These are phyloP conservation scores for Boletales sp. DNA, from an alignment of 768 basidiomycete species.

Conservation along the genomic window DNA sequence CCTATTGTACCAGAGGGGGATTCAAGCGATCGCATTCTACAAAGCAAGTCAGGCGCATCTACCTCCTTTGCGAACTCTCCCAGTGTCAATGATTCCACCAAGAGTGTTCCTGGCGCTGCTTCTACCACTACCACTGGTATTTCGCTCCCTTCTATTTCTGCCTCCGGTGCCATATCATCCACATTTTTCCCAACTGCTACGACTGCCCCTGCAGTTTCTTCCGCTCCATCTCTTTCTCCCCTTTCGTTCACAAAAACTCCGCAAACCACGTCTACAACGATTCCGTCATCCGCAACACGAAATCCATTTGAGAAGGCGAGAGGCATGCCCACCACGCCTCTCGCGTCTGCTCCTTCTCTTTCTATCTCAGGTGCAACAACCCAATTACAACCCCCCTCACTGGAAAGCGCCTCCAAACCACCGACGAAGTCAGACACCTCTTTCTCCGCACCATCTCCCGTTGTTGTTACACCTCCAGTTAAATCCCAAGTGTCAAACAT, in stretches of 20 bases:
- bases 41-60: conserved; percentile 13
- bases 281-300: conserved; percentile 16
- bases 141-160: conserved; percentile 27
- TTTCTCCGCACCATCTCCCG: conserved; percentile 22
- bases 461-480: not conserved
- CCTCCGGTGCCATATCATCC: conserved; percentile 17
- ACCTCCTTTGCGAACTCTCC: conserved; percentile 11
- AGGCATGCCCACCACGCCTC: conserved; percentile 1
- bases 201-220: conserved; percentile 6
- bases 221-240: conserved; percentile 7
- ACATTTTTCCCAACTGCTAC: conserved; percentile 7
- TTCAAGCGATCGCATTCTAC: conserved; percentile 1
- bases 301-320: conserved; percentile 32
- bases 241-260: conserved; percentile 17
- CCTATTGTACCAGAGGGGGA: conserved; percentile 8
- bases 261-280: conserved; percentile 4
- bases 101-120: not conserved
- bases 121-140: conserved; percentile 15
- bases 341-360: conserved; percentile 5
- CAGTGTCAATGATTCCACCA: conserved; percentile 6
- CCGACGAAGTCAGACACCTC: conserved; percentile 17
- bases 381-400: conserved; percentile 8
- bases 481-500: conserved; percentile 16
- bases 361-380: conserved; percentile 4
- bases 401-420: conserved; percentile 10